phyloP scores from a whole-genome alignment of 108 stramenopile species.

The Nitzschia sp. region DNA sequence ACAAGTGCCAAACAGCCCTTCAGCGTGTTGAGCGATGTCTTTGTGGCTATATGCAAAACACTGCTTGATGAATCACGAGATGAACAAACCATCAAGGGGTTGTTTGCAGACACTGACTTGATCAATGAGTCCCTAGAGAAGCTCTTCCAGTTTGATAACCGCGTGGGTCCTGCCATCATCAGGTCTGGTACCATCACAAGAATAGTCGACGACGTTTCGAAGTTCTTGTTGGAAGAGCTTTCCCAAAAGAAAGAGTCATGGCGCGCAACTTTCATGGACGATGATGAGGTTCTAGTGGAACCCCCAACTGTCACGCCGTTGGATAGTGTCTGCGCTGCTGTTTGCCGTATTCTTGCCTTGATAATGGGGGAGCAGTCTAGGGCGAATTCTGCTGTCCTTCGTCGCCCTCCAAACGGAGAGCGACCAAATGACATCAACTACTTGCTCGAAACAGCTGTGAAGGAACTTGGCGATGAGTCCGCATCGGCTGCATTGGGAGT shows the following conservation, averaged over 20 bases:
- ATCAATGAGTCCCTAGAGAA: slow-evolving; percentile 85
- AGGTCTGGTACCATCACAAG: slow-evolving; percentile 63
- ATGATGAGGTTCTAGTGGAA: slow-evolving; percentile 25
- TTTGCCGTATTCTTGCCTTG: slow-evolving; percentile 42
- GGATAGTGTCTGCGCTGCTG: slow-evolving; percentile 40
- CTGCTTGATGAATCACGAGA: slow-evolving; percentile 44
- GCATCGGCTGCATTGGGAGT: slow-evolving; percentile 56
- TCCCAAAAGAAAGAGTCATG: slow-evolving; percentile 21
- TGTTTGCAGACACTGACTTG: slow-evolving; percentile 70
- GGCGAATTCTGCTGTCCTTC: slow-evolving; percentile 20
- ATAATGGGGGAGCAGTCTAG: slow-evolving; percentile 34
- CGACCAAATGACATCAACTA: slow-evolving; percentile 23
- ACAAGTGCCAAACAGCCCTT: slow-evolving; percentile 72
- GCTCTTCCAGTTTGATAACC: slow-evolving; percentile 84
- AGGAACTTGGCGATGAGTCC: slow-evolving; percentile 65
- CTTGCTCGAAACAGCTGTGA: slow-evolving; percentile 57
- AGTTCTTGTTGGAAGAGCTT: slow-evolving; percentile 43
- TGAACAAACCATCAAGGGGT: slow-evolving; percentile 31
- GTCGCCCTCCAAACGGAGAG: slow-evolving; percentile 9
- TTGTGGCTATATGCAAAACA: slow-evolving; percentile 74
- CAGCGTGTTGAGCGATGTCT: slow-evolving; percentile 73
- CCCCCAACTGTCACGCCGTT: slow-evolving; percentile 41
- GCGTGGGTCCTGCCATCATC: slow-evolving; percentile 69
- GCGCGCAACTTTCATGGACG: slow-evolving; percentile 24
- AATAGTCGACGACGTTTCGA: slow-evolving; percentile 60